These are phyloP conservation scores for Lathyrus tuberosus DNA, from an alignment of 306 rosid species.

Conservation along the genomic window DNA sequence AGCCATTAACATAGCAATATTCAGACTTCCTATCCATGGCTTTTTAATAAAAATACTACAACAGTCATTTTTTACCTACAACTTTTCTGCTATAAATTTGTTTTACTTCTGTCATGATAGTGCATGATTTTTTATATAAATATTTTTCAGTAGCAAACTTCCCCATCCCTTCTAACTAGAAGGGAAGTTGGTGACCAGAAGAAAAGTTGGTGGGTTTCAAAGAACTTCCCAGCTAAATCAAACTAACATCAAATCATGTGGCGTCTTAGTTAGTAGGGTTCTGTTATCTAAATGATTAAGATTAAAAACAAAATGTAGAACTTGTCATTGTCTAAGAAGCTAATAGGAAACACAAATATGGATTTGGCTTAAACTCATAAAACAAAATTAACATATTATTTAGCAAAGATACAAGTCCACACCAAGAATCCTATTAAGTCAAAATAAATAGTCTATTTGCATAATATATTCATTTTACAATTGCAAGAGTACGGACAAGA, in stretches of 20 bases:
- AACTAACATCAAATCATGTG: conserved; percentile 9
- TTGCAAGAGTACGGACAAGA: conserved; percentile 12
- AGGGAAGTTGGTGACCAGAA: neutral
- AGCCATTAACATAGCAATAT: neutral
- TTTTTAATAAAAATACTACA: neutral
- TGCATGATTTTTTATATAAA: neutral
- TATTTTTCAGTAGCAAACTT: conserved; percentile 20
- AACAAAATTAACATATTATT: too few species aligned
- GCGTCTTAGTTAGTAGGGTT: too few species aligned
- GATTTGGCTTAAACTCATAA: too few species aligned
- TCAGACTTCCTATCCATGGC: neutral
- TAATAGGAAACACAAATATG: too few species aligned
- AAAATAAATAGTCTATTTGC: neutral
- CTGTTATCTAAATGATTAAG: too few species aligned
- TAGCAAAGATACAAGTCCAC: too few species aligned
- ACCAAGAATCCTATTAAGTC: neutral
- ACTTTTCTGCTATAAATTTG: neutral
- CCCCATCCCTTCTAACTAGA: neutral
- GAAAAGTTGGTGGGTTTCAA: neutral
- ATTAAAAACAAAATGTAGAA: too few species aligned
- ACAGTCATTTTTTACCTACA: neutral
- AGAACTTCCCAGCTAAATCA: conserved; percentile 4
- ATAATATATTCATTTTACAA: neutral
- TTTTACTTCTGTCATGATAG: neutral
- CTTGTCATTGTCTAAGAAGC: too few species aligned